phyloP scores from a whole-genome alignment of 495 filamentous ascomycete species.

The Pseudevernia furfuracea region DNA sequence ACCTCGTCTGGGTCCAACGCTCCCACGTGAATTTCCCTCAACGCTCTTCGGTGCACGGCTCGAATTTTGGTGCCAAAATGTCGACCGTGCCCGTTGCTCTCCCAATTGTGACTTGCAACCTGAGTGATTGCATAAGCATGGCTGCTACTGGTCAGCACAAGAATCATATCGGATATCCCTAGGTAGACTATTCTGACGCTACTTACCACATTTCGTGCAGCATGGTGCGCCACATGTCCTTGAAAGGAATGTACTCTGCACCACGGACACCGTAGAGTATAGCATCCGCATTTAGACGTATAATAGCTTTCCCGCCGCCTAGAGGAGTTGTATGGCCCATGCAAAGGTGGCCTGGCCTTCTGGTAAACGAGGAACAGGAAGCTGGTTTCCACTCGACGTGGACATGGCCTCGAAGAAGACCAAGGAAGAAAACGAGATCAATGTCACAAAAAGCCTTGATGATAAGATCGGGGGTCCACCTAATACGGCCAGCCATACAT shows the following conservation, averaged over 20 bases:
- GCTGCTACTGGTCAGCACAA: not conserved
- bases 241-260: too few relatives aligned
- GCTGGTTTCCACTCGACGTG: not conserved
- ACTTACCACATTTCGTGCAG: conserved; percentile 3
- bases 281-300: not conserved
- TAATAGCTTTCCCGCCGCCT: not conserved
- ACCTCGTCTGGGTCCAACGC: not conserved
- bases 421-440: not conserved
- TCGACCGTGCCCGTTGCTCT: not conserved
- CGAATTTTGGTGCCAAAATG: not conserved
- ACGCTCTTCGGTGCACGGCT: not conserved
- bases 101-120: not conserved
- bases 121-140: not conserved
- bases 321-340: not conserved
- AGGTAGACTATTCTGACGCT: not conserved
- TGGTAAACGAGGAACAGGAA: not conserved
- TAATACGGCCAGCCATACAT: not conserved
- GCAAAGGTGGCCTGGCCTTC: not conserved
- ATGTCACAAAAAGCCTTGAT: not conserved
- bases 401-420: not conserved
- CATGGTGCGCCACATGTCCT: not conserved
- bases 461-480: not conserved
- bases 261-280: too few relatives aligned
- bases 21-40: not conserved
- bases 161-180: not conserved